These are phyloP conservation scores for Podila epigama DNA, from an alignment of 192 early-diverging fungal genomes.

Conservation along the genomic window DNA sequence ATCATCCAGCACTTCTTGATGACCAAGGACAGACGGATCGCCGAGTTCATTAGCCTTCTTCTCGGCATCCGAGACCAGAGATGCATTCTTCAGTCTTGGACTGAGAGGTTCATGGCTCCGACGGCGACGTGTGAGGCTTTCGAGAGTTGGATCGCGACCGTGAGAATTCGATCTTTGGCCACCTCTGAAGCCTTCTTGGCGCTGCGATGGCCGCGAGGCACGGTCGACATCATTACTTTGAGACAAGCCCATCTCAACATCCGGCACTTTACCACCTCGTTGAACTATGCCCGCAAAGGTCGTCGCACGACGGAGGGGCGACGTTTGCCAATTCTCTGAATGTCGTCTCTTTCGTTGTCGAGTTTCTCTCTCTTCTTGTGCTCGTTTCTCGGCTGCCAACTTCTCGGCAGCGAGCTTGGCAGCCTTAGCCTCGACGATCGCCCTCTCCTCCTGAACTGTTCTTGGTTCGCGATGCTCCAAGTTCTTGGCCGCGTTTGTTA, in stretches of 20 bases:
- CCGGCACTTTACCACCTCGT: not conserved
- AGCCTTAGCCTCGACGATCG: slow-evolving; percentile 24
- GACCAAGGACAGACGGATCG: slow-evolving; percentile 3
- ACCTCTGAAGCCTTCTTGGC: not conserved
- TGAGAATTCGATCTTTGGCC: slow-evolving; percentile 21
- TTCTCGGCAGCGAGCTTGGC: slow-evolving; percentile 33
- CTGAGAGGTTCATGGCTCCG: slow-evolving; percentile 2
- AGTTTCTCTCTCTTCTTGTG: not conserved
- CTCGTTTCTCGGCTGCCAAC: slow-evolving; percentile 6
- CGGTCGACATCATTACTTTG: not conserved
- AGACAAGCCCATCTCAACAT: slow-evolving; percentile 18
- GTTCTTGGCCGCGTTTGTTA: slow-evolving; percentile 32
- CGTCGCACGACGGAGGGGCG: slow-evolving; percentile 10
- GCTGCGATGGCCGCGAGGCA: not conserved
- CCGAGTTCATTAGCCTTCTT: not conserved
- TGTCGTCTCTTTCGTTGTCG: slow-evolving; percentile 2
- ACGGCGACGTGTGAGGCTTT: not conserved
- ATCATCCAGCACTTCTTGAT: slow-evolving; percentile 8
- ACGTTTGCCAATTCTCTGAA: slow-evolving; percentile 13
- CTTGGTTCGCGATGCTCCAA: slow-evolving; percentile 22
- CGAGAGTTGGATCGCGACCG: not conserved
- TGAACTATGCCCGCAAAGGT: slow-evolving; percentile 19
- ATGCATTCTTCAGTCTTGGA: not conserved
- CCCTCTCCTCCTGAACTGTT: slow-evolving; percentile 31
- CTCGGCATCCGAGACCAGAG: not conserved